Conservation (phyloP, 1,284 basidiomycete species). For the Cutaneotrichosporon sp. region DNA sequence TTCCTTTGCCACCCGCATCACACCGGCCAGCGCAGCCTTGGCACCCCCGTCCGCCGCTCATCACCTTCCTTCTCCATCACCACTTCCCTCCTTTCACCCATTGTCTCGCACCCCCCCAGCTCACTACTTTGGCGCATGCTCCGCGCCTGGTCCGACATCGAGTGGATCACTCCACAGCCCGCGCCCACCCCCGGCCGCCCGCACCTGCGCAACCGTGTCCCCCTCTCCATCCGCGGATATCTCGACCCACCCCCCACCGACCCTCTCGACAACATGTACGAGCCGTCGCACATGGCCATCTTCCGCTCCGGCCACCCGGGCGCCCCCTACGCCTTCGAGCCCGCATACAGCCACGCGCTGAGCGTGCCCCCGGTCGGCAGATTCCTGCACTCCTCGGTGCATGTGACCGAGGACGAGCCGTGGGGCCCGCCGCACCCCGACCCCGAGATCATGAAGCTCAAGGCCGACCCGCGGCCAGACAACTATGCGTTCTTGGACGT, state of each 20-base stretch:
- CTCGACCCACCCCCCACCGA: background rate
- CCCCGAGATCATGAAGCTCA: background rate
- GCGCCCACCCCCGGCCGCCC: background rate
- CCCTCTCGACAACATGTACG: background rate
- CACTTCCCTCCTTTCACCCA: background rate
- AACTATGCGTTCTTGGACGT: background rate
- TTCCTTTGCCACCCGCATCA: too few species aligned
- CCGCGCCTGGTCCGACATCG: background rate
- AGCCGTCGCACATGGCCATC: background rate
- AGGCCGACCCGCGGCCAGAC: background rate
- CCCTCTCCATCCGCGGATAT: background rate
- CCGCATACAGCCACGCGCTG: background rate
- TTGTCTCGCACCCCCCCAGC: too few species aligned
- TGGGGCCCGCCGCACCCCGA: background rate
- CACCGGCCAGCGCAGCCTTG: background rate
- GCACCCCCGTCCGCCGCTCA: too few species aligned
- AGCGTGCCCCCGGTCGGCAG: background rate
- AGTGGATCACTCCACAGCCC: background rate
- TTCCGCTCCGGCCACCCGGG: background rate
- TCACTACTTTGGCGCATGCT: background rate
- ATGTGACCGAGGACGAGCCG: background rate
- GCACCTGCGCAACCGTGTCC: background rate
- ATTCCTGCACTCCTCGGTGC: background rate
- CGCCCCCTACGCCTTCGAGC: background rate
- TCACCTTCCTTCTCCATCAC: background rate